Percentiles rank a stretch among this genome's conserved stretches.
Conservation (phyloP, 306 rosid genomes). For the Vachellia pachyceras region DNA sequence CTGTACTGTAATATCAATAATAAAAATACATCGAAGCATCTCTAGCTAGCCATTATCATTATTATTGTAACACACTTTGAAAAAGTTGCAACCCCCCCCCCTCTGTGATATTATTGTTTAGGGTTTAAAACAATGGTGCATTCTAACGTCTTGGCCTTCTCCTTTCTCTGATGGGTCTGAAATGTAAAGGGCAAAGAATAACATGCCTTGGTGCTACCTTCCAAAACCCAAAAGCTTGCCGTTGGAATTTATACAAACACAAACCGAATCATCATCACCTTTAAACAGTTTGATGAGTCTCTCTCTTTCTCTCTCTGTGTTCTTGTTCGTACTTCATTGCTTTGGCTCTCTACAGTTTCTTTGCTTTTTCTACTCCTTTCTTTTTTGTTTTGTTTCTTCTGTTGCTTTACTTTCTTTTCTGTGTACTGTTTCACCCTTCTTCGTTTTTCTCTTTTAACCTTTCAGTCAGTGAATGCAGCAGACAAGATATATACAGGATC, state of each 20-base stretch:
- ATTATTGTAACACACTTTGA: neutral
- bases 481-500: neutral
- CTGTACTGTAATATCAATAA: neutral
- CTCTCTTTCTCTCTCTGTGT: neutral
- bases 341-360: neutral
- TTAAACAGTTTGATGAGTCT: too few relatives aligned
- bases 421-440: slow-evolving; percentile 8
- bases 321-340: neutral
- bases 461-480: neutral
- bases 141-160: neutral
- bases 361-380: neutral
- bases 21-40: neutral
- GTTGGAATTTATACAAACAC: slow-evolving; percentile 35
- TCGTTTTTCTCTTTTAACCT: neutral
- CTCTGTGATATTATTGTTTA: neutral
- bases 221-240: slow-evolving; percentile 29
- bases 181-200: slow-evolving; percentile 9
- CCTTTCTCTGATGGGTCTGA: neutral
- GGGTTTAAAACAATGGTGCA: neutral
- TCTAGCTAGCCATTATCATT: neutral
- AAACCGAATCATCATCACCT: slow-evolving; percentile 30
- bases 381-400: neutral
- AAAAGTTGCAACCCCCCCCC: neutral
- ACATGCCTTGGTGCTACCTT: slow-evolving; percentile 3
- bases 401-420: neutral